phyloP scores from a whole-genome alignment of 257 asterid genomes.

The Misopates orontium region DNA sequence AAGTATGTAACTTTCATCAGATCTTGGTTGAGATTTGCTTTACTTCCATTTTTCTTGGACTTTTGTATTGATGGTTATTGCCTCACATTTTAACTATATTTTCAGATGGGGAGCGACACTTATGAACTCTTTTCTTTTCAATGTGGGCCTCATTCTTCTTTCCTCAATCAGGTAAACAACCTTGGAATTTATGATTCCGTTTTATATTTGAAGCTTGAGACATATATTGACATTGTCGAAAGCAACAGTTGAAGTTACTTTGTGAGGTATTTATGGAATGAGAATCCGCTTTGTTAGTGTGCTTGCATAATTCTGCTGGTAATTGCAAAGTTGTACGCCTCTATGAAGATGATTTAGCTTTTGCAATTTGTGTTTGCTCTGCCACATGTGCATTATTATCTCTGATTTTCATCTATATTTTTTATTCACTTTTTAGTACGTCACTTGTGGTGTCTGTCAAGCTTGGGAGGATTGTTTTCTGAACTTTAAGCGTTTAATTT shows the following conservation, averaged over 20 bases:
- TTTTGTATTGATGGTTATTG: slow-evolving; percentile 15
- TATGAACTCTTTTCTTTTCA: slow-evolving; percentile 89
- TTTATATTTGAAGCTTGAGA: slow-evolving; percentile 13
- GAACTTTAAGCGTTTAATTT: neutral
- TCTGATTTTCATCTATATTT: neutral
- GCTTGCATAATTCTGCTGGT: neutral
- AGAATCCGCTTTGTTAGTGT: neutral
- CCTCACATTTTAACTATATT: slow-evolving; percentile 24
- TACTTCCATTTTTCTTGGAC: slow-evolving; percentile 9
- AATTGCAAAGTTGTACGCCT: neutral
- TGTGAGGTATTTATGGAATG: neutral
- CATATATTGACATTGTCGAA: slow-evolving; percentile 5
- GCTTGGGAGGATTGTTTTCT: slow-evolving; percentile 6
- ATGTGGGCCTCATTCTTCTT: slow-evolving; percentile 89
- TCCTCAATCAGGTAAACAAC: slow-evolving; percentile 85
- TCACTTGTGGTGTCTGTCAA: neutral
- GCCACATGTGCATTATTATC: neutral
- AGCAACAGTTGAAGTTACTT: neutral
- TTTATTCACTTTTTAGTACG: neutral
- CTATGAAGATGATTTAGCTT: neutral
- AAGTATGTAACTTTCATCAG: slow-evolving; percentile 52
- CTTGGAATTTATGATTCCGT: slow-evolving; percentile 24
- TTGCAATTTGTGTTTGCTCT: neutral
- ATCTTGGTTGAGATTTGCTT: slow-evolving; percentile 10
- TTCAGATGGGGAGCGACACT: slow-evolving; percentile 96